Percentiles rank a stretch among this genome's conserved stretches.
Evolutionary conservation across 1,284 basidiomycete genomes (phyloP).

Genomic region (Rhizopogon hawkerae): DNA sequence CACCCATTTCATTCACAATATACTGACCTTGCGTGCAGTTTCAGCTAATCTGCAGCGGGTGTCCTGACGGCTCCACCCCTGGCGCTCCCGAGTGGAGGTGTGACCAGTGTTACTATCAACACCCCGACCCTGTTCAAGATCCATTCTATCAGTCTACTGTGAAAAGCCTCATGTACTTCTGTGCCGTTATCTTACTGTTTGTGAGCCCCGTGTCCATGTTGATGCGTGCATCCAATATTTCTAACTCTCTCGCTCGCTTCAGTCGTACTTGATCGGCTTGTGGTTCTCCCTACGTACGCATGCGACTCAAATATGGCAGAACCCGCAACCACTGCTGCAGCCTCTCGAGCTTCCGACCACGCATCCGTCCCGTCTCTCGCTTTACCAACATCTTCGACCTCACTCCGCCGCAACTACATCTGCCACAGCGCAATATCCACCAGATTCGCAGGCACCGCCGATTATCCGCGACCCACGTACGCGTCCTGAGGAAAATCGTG

Average conservation of each 20-base stretch:
- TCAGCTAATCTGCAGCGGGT: constrained; percentile 88
- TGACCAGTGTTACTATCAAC: constrained; percentile 90
- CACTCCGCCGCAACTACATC: neutral
- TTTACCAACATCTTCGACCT: constrained; percentile 57
- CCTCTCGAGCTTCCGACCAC: constrained; percentile 48
- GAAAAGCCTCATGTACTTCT: constrained; percentile 90
- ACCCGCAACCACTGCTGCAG: constrained; percentile 80
- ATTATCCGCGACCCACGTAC: constrained; percentile 21
- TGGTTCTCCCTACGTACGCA: constrained; percentile 99
- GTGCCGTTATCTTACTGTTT: constrained; percentile 81
- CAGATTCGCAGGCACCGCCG: constrained; percentile 12
- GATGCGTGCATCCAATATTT: neutral
- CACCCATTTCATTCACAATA: constrained; percentile 7
- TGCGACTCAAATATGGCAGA: constrained; percentile 99
- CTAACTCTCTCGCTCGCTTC: constrained; percentile 5
- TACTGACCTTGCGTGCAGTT: constrained; percentile 48
- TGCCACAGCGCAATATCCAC: constrained; percentile 8
- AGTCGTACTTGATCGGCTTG: constrained; percentile 95
- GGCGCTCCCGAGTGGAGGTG: constrained; percentile 70
- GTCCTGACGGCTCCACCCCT: constrained; percentile 46
- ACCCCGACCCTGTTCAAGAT: constrained; percentile 87
- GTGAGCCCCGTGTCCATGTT: constrained; percentile 42
- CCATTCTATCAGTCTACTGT: constrained; percentile 97
- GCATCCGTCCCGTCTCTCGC: constrained; percentile 48
- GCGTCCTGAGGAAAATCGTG: constrained; percentile 39